Evolutionary conservation across 257 asterid species (phyloP), one percentile per base, ranked within the genome.

Genomic region (Euphrasia confusa): DNA sequence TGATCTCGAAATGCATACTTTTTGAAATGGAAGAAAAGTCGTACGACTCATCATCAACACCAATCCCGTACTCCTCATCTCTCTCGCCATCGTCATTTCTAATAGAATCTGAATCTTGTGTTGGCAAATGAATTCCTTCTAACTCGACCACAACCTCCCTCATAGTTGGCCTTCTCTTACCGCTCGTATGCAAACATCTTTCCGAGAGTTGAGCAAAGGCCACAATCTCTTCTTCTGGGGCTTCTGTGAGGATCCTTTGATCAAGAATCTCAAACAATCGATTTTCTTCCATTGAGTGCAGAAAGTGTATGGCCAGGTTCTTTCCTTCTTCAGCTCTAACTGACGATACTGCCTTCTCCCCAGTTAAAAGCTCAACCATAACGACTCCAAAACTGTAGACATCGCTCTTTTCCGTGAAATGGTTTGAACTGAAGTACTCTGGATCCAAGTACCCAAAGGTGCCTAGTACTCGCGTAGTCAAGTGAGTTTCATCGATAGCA

Each of bases 371-470:
- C 72, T 78, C 78, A 24, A 78, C 74, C 66, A 72, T 45, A 6
- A 76, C 71, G 14, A 68, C 73, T 0, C 75, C 75, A 5, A 76
- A 76, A 30, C 75, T 72, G 21, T 72, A 72, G 47, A 72, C 78
- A 32, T 76, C 72, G 8, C 80, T 75, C 67, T 72, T 76, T 6
- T 75, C 80, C 2, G 76, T 70, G 45, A 71, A 75, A 11, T 71
- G 76, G 39, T 61, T 67, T 4, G 78, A 69, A 3, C 54, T 65
- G 70, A 77, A 73, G 64, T 77, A 77, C 56, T 77, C 81, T 0
- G 81, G 81, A 58, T 77, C 81, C 67, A 77, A 65, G 60, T 77
- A 77, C 5, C 81, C 81, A 3, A 69, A 73, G 0, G 81, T 77
- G 40, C 81, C 81, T 27, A 69, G 9, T 3, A 77, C 78, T 50